phyloP scores from a whole-genome alignment of 2,329 filamentous ascomycete species.

The Aspergillus chevalieri region DNA sequence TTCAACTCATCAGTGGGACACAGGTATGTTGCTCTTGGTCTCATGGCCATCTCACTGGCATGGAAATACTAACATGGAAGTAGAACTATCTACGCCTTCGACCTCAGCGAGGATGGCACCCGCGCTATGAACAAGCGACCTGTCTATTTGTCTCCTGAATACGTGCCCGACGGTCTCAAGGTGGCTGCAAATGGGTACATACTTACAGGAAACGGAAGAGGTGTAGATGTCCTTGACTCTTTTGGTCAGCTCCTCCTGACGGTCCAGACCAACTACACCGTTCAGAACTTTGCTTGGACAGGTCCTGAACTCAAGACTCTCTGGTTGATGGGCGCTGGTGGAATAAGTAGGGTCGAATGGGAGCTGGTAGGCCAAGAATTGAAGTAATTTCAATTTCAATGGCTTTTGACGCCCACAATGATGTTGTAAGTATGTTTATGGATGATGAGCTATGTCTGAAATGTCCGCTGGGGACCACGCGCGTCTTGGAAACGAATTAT shows the following conservation, averaged over 20 bases:
- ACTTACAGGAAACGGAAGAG: slow-evolving; percentile 33
- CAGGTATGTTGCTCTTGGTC: slow-evolving; percentile 5
- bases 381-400: slow-evolving; percentile 5
- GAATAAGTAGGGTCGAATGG: slow-evolving; percentile 36
- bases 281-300: slow-evolving; percentile 42
- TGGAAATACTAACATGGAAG: neutral
- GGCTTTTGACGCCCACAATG: no score
- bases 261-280: slow-evolving; percentile 40
- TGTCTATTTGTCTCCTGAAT: slow-evolving; percentile 35
- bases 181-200: slow-evolving; percentile 38
- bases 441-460: no score
- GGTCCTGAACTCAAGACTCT: slow-evolving; percentile 33
- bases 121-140: slow-evolving; percentile 34
- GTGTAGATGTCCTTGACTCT: slow-evolving; percentile 37
- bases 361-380: slow-evolving; percentile 28
- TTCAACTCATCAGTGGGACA: slow-evolving; percentile 25
- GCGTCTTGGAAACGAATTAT: neutral
- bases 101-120: slow-evolving; percentile 30
- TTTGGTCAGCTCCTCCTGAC: slow-evolving; percentile 32
- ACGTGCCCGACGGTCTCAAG: slow-evolving; percentile 40
- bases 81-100: slow-evolving; percentile 36
- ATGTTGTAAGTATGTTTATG: no score
- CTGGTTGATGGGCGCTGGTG: slow-evolving; percentile 37
- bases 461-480: no score
- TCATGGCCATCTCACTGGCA: no score